Evolutionary conservation across 1,284 basidiomycete genomes (phyloP).

Genomic region (Leccinum proximum): DNA sequence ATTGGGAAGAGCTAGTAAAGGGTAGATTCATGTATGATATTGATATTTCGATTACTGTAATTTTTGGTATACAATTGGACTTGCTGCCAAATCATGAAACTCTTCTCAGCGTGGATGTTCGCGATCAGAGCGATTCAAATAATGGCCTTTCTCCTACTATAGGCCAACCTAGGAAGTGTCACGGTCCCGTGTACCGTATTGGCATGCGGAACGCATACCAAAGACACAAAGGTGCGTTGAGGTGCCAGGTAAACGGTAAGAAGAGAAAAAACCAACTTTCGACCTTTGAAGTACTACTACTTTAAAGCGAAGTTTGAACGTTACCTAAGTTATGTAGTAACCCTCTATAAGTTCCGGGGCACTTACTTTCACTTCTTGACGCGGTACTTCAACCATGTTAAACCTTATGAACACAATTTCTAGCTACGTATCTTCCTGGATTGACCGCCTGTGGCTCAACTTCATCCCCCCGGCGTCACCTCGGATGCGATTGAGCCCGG

Average conservation of each 20-base stretch:
- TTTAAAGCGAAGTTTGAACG: slow-evolving; percentile 22
- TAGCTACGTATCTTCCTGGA: slow-evolving; percentile 13
- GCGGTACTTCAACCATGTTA: background rate
- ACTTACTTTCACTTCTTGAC: no score
- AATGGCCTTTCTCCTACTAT: slow-evolving; percentile 52
- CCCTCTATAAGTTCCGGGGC: background rate
- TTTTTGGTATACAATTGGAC: background rate
- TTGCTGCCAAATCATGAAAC: slow-evolving; percentile 80
- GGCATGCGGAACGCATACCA: slow-evolving; percentile 57
- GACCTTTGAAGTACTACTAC: slow-evolving; percentile 6
- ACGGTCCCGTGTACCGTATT: slow-evolving; percentile 35
- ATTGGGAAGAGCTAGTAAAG: slow-evolving; percentile 29
- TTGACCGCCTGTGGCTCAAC: slow-evolving; percentile 23
- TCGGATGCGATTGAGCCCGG: slow-evolving; percentile 56
- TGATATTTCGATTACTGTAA: background rate
- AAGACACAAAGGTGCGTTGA: slow-evolving; percentile 43
- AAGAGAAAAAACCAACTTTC: background rate
- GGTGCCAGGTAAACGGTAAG: slow-evolving; percentile 36
- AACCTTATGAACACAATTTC: slow-evolving; percentile 4
- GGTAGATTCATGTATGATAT: slow-evolving; percentile 8
- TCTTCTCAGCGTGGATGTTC: slow-evolving; percentile 61
- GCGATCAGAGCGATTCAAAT: slow-evolving; percentile 76
- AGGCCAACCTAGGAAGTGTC: slow-evolving; percentile 43
- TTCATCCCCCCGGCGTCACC: slow-evolving; percentile 41
- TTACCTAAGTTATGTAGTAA: background rate